Evolutionary conservation across 2,329 filamentous ascomycete genomes (phyloP), one percentile per base, ranked within the genome.

Genomic region (Chrysoporthe austroafricana): DNA sequence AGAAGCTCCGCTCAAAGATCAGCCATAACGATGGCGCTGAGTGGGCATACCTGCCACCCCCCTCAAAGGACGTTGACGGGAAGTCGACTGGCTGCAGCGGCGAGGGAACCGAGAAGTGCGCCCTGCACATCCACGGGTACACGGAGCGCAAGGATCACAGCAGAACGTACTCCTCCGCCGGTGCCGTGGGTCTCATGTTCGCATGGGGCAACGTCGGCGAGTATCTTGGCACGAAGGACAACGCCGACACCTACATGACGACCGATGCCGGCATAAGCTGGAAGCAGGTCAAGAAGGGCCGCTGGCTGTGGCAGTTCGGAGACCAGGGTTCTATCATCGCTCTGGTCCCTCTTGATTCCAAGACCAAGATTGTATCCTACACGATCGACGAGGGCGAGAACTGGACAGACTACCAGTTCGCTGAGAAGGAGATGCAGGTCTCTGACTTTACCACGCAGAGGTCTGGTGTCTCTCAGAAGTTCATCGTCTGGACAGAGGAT

Each of bases 21-120:
- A 97, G 94, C 0, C 96, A 99, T 81, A 98, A 97, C 74, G 96
- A 99, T 76, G 96, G 95, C 44, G 91, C 92, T 0, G 88, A 94
- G 76, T 99, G 96, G 96, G 84, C 84, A 39, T 88, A 89, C 70
- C 80, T 99, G 11, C 79, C 88, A 13, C 90, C 93, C n/a, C 95
- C 94, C 0, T 75, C 79, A 48, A 86, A 88, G 72, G 90, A 95
- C 73, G 83, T 86, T 0, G 88, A 96, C 42, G 89, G 88, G 72
- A 92, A 95, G 73, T 77, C 83, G 1, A 96, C 91, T 75, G 78
- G 82, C 14, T 98, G 96, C 81, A 85, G 82, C 62, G 87, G 89
- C 74, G 83, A 79, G 18, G 68, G 63, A 9, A 66, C 48, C 58
- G 83, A 88, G 26, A 86, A 90, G 66, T 99, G 96, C 77, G 91